A percentile compares a stretch with the other conserved stretches of the same genome.
Conservation (phyloP, 148 eudicot species). For the Beta vulgaris region DNA sequence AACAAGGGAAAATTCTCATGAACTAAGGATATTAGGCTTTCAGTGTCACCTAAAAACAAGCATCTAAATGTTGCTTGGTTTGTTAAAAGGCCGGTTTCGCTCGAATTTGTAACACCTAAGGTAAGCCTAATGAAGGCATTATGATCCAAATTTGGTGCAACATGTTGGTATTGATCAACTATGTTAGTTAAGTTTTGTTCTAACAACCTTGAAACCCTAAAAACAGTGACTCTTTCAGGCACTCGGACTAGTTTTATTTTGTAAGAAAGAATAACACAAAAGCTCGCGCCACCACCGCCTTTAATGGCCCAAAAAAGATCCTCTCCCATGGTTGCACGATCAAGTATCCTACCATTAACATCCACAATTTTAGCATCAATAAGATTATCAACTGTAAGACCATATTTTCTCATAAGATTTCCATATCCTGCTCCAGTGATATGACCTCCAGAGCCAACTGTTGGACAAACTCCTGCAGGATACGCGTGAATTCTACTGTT, state of each 20-base stretch:
- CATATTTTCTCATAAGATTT: slow-evolving; percentile 21
- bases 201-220: slow-evolving; percentile 8
- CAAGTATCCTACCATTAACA: slow-evolving; percentile 16
- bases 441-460: slow-evolving; percentile 20
- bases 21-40: slow-evolving; percentile 6
- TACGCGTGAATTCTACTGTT: slow-evolving; percentile 14
- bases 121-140: slow-evolving; percentile 19
- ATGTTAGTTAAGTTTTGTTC: slow-evolving; percentile 17
- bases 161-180: slow-evolving; percentile 12
- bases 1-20: slow-evolving; percentile 12
- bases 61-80: slow-evolving; percentile 22
- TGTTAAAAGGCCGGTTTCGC: background rate
- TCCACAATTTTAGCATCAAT: slow-evolving; percentile 17
- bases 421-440: slow-evolving; percentile 20
- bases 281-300: slow-evolving; percentile 17
- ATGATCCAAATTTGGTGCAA: slow-evolving; percentile 15
- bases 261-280: slow-evolving; percentile 24
- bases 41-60: slow-evolving; percentile 13
- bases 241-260: slow-evolving; percentile 11
- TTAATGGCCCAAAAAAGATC: slow-evolving; percentile 21
- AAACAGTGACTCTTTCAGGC: slow-evolving; percentile 12
- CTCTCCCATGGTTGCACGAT: slow-evolving; percentile 21
- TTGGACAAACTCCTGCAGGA: slow-evolving; percentile 19
- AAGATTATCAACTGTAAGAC: slow-evolving; percentile 14
- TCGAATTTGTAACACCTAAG: slow-evolving; percentile 16